Base-by-base conservation (phyloP, 2,329 filamentous ascomycete species). In the Leptographium galeiforme region DNA sequence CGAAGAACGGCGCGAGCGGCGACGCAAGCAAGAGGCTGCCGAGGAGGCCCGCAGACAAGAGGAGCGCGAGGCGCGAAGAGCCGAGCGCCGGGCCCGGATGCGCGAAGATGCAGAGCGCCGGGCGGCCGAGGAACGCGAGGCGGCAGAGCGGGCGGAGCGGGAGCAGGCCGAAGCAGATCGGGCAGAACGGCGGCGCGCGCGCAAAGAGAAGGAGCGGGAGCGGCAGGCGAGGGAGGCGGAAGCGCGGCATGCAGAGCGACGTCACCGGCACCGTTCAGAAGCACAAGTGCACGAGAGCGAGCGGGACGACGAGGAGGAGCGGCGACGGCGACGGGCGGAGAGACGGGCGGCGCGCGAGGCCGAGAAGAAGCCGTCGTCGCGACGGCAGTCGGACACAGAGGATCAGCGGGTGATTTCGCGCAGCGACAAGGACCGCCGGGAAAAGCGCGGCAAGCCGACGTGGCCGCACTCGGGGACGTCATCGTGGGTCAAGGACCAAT, bases 401-500 rank as follows among this genome's bases (percentile, higher is more conserved):
- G 72, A 68, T 2, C 70, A 74, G 36, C 72, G 70, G 44, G 67
- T 70, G 48, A 72, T 75, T 55, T 63, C 71, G 6, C 69, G 71
- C 58, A 67, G 66, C 53, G 70, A 69, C 47, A 68, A 62, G 34
- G 70, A 65, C 51, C 63, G 61, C 54, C 57, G 62, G 53, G 57
- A 60, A 55, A 56, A 63, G 57, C 59, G 39, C 50, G 44, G 33
- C 48, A 48, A 61, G 50, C 57, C 71, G 10, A 69, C 69, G 11
- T 83, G 80, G 80, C 79, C 80, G 18, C 77, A 82, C 62, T 81
- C 76, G 8, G 79, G 80, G 32, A 83, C 79, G 0, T 79, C 77
- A 10, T 82, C 78, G 0, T 84, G 81, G 81, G 79, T 83, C 6
- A 82, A 82, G 64, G 79, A 83, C 13, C 75, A 81, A 59, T 78